Conservation (phyloP, 1,284 basidiomycete species). For the Naganishia albida region DNA sequence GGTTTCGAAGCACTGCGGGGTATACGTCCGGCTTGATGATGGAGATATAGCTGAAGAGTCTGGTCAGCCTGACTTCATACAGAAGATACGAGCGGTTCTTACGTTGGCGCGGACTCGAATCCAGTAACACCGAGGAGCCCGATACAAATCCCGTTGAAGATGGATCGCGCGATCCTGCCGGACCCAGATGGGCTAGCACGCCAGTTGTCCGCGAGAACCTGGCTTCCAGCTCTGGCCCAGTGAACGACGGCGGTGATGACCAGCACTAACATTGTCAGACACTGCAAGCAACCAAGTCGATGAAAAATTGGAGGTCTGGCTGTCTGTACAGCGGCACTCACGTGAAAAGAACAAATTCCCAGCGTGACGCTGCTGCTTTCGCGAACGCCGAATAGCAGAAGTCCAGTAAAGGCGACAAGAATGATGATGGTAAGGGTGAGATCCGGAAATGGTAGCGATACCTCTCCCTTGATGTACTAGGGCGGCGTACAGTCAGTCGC, state of each 20-base stretch:
- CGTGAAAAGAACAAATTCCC: constrained; percentile 37
- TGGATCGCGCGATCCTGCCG: constrained; percentile 20
- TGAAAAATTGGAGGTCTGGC: not conserved
- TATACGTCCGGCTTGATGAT: constrained; percentile 33
- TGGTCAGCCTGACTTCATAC: no score
- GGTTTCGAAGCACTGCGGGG: constrained; percentile 36
- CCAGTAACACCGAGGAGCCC: constrained; percentile 43
- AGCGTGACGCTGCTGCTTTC: constrained; percentile 37
- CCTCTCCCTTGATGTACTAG: constrained; percentile 39
- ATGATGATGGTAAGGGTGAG: constrained; percentile 35
- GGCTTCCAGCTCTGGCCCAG: constrained; percentile 35
- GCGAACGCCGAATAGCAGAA: constrained; percentile 37
- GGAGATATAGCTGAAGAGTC: constrained; percentile 31
- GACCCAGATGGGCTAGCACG: constrained; percentile 16
- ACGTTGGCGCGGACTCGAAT: constrained; percentile 36
- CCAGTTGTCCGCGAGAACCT: constrained; percentile 36
- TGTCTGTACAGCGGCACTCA: constrained; percentile 2
- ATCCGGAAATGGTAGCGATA: constrained; percentile 15
- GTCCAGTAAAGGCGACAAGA: constrained; percentile 31
- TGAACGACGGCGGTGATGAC: constrained; percentile 34
- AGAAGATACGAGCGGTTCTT: not conserved
- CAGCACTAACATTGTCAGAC: constrained; percentile 33
- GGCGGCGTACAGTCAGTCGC: not conserved
- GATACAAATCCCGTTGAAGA: constrained; percentile 41
- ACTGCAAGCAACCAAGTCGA: constrained; percentile 7